Percentiles rank a stretch among this genome's conserved stretches.
phyloP scores from a whole-genome alignment of 352 stramenopile species.

The Globisporangium viniferum region DNA sequence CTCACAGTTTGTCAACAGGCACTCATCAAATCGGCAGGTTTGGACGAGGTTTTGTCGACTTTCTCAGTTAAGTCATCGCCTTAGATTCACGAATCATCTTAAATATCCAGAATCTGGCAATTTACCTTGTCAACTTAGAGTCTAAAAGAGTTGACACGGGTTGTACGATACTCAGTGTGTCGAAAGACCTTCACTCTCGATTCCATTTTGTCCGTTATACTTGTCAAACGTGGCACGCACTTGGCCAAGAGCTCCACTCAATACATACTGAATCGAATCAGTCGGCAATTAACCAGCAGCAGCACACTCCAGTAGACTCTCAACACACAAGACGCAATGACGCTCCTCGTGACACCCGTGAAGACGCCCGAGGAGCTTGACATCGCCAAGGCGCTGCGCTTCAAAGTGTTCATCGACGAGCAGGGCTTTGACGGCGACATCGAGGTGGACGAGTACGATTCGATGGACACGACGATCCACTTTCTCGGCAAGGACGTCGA shows the following conservation, averaged over 20 bases:
- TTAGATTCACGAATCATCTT: too few relatives aligned
- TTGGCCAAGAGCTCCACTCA: neutral
- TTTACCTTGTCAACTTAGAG: too few relatives aligned
- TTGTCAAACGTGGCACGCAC: neutral
- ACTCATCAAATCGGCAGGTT: too few relatives aligned
- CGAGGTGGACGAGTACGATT: conserved; percentile 49
- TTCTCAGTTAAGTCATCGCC: too few relatives aligned
- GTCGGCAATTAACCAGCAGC: neutral
- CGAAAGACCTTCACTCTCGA: too few relatives aligned
- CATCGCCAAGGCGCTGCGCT: conserved; percentile 14
- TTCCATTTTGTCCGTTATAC: too few relatives aligned
- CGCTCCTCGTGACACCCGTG: conserved; percentile 35
- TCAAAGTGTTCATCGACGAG: too few relatives aligned
- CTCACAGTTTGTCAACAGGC: too few relatives aligned
- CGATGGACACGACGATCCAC: conserved; percentile 38
- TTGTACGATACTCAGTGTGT: too few relatives aligned
- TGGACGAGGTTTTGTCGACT: too few relatives aligned
- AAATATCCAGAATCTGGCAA: too few relatives aligned
- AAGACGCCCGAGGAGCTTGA: conserved; percentile 38
- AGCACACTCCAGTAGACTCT: neutral
- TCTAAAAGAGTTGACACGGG: too few relatives aligned
- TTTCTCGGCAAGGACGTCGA: conserved; percentile 55
- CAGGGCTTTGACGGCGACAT: neutral
- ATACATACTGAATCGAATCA: neutral
- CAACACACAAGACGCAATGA: conserved; percentile 17